Conservation (phyloP, 805 yeast species). For the Ogataea corticis region DNA sequence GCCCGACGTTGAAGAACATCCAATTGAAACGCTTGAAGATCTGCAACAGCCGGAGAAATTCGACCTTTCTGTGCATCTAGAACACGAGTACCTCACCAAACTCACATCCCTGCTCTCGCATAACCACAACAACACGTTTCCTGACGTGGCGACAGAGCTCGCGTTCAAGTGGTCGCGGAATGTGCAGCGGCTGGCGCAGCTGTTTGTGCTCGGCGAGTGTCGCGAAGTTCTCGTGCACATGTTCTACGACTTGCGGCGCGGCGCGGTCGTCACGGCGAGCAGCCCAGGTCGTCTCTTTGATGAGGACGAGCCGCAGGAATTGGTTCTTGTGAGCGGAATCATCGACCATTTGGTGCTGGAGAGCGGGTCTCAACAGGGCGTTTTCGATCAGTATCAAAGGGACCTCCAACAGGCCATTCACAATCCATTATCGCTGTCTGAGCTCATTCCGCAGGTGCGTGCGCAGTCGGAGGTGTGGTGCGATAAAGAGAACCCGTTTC, state of each 20-base stretch:
- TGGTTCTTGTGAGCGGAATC: conserved; percentile 60
- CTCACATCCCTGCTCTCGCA: background rate
- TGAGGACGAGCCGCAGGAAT: conserved; percentile 18
- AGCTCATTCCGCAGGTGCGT: conserved; percentile 17
- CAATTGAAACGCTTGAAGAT: background rate
- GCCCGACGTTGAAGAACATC: background rate
- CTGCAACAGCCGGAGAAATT: background rate
- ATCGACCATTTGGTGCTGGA: conserved; percentile 49
- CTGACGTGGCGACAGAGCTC: conserved; percentile 3
- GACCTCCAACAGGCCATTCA: conserved; percentile 18
- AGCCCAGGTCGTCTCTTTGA: conserved; percentile 1
- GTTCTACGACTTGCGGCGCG: conserved; percentile 38
- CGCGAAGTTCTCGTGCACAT: conserved; percentile 64
- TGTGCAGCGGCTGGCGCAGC: conserved; percentile 40
- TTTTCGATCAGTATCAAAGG: conserved; percentile 22
- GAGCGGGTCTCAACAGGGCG: conserved; percentile 16
- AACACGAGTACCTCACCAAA: background rate
- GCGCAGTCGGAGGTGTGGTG: conserved; percentile 26
- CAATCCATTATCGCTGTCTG: conserved; percentile 21
- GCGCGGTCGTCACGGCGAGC: conserved; percentile 9
- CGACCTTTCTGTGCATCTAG: background rate
- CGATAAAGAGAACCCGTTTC: conserved; percentile 23
- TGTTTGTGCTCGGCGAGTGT: conserved; percentile 51
- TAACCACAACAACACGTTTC: background rate
- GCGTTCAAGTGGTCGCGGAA: conserved; percentile 44